Percentiles rank a stretch among this genome's conserved stretches.
Conservation (phyloP, 441 rosid species). For the Aquilaria agallochum region DNA sequence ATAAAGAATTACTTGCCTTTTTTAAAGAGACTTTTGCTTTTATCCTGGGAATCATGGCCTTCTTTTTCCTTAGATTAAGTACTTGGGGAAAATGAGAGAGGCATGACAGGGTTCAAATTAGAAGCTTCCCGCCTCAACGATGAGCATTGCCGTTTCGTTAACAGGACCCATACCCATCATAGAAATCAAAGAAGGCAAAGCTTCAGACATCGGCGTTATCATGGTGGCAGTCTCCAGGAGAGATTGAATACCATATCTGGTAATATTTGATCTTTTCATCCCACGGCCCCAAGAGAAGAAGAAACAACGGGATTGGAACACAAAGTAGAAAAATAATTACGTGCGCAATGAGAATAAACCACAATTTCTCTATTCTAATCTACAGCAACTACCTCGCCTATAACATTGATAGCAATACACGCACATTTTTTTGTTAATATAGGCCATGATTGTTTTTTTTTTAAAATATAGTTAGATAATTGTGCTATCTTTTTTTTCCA, state of each 20-base stretch:
- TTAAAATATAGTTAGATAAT: too few relatives aligned
- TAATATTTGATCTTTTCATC: not conserved
- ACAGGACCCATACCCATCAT: not conserved
- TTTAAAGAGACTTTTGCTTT: conserved; percentile 17
- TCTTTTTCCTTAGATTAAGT: conserved; percentile 34
- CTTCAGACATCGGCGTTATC: not conserved
- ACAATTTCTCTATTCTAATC: too few relatives aligned
- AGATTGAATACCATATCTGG: not conserved
- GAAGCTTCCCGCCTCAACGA: conserved; percentile 1
- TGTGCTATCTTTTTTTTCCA: too few relatives aligned
- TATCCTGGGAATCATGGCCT: conserved; percentile 1
- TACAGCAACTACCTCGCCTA: too few relatives aligned
- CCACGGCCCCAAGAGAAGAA: too few relatives aligned
- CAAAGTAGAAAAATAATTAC: too few relatives aligned
- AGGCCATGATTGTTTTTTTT: too few relatives aligned
- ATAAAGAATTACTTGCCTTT: conserved; percentile 14
- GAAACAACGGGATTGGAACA: too few relatives aligned
- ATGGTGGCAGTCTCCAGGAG: not conserved
- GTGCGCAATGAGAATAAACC: too few relatives aligned
- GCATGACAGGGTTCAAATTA: conserved; percentile 37
- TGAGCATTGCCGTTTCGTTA: too few relatives aligned
- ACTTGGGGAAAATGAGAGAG: conserved; percentile 30
- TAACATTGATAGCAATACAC: too few relatives aligned
- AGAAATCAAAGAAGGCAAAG: not conserved
- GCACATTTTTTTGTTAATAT: too few relatives aligned